Percentiles rank a stretch among this genome's conserved stretches.
phyloP scores from a whole-genome alignment of 1,284 basidiomycete genomes.

The Melanopsichium pennsylvanicum region DNA sequence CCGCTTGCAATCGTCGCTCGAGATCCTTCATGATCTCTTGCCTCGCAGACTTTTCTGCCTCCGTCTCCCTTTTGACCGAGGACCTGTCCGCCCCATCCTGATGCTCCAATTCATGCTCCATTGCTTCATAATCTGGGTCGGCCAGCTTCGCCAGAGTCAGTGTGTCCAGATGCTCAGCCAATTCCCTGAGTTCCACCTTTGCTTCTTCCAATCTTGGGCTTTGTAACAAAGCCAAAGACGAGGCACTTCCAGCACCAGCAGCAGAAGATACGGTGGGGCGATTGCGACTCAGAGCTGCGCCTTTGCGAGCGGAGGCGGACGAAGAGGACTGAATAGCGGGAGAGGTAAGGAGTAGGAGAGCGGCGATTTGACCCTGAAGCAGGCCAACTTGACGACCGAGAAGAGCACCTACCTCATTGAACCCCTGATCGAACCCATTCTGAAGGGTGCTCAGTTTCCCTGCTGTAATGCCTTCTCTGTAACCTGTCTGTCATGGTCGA shows the following conservation, averaged over 20 bases:
- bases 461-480: slow-evolving; percentile 83
- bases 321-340: not conserved
- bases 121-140: slow-evolving; percentile 45
- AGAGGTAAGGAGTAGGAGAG: slow-evolving; percentile 66
- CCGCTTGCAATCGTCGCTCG: slow-evolving; percentile 6
- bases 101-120: slow-evolving; percentile 51
- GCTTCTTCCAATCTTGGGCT: slow-evolving; percentile 12
- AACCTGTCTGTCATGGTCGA: slow-evolving; percentile 73
- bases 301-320: not conserved
- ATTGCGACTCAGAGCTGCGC: not conserved
- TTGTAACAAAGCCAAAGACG: slow-evolving; percentile 5
- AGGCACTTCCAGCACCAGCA: not conserved
- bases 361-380: slow-evolving; percentile 75
- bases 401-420: slow-evolving; percentile 75
- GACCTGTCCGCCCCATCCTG: not conserved
- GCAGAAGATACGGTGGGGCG: not conserved
- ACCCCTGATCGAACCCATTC: slow-evolving; percentile 81
- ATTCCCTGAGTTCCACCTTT: not conserved
- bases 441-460: slow-evolving; percentile 83
- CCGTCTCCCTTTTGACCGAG: slow-evolving; percentile 11
- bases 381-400: slow-evolving; percentile 77
- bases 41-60: slow-evolving; percentile 2
- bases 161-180: slow-evolving; percentile 18
- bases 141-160: slow-evolving; percentile 23
- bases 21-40: slow-evolving; percentile 4